A percentile compares a stretch with the other conserved stretches of the same genome.
phyloP scores from a whole-genome alignment of 2,329 filamentous ascomycete species.

The Neospermospora avenae region DNA sequence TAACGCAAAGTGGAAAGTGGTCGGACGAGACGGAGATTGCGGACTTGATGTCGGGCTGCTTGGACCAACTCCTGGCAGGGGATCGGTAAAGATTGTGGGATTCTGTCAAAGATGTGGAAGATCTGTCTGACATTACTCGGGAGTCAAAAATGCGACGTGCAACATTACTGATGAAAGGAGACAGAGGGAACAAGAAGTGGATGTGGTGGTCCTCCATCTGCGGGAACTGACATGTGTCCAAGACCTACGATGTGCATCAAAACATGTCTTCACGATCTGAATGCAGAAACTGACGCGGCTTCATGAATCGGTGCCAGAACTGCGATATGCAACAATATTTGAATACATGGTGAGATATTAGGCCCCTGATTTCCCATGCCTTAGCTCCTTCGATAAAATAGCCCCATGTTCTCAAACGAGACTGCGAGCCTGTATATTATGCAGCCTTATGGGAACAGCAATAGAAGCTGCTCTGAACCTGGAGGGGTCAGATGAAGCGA shows the following conservation, averaged over 20 bases:
- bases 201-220: not conserved
- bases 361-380: no score
- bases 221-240: not conserved
- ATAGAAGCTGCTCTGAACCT: no score
- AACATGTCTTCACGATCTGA: not conserved
- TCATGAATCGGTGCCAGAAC: not conserved
- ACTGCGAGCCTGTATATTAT: no score
- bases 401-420: no score
- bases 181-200: not conserved
- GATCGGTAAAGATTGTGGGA: no score
- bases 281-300: not conserved
- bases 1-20: not conserved
- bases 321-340: constrained; percentile 1
- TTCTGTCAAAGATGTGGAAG: not conserved
- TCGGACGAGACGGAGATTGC: not conserved
- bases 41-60: not conserved
- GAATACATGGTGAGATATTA: no score
- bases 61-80: not conserved
- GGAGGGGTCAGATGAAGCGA: no score
- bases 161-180: not conserved
- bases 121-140: not conserved
- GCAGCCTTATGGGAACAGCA: no score
- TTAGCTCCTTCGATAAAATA: no score
- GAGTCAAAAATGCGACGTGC: not conserved
- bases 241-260: not conserved